phyloP scores from a whole-genome alignment of 306 rosid genomes.

The Oemleria cerasiformis region DNA sequence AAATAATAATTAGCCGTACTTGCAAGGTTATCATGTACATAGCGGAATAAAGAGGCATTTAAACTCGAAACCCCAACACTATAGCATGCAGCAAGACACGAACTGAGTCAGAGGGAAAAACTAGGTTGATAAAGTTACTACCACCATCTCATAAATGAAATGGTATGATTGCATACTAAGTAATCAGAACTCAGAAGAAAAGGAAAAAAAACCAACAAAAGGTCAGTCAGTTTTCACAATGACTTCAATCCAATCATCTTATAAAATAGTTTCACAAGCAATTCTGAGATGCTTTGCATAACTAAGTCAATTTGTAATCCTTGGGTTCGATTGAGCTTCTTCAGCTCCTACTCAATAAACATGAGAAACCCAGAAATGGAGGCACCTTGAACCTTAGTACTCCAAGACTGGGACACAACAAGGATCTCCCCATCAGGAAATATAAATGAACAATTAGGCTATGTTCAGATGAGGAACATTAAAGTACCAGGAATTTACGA shows the following conservation, averaged over 20 bases:
- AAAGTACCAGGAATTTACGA: too few relatives aligned
- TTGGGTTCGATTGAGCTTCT: not conserved
- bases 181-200: not conserved
- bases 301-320: not conserved
- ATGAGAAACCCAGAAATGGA: not conserved
- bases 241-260: not conserved
- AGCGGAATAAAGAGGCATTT: not conserved
- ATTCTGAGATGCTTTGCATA: not conserved
- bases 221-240: not conserved
- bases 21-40: not conserved
- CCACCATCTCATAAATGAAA: not conserved
- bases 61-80: not conserved
- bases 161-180: not conserved
- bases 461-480: too few relatives aligned
- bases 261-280: not conserved
- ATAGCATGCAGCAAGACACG: not conserved
- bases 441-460: too few relatives aligned
- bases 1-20: conserved; percentile 20
- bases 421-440: not conserved
- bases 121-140: not conserved
- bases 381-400: not conserved
- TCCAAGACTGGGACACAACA: not conserved
- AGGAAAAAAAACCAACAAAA: not conserved
- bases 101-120: not conserved
- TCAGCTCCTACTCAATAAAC: not conserved